These are phyloP conservation scores for Rhizopogon salebrosus DNA, from an alignment of 768 basidiomycete species.

Conservation along the genomic window DNA sequence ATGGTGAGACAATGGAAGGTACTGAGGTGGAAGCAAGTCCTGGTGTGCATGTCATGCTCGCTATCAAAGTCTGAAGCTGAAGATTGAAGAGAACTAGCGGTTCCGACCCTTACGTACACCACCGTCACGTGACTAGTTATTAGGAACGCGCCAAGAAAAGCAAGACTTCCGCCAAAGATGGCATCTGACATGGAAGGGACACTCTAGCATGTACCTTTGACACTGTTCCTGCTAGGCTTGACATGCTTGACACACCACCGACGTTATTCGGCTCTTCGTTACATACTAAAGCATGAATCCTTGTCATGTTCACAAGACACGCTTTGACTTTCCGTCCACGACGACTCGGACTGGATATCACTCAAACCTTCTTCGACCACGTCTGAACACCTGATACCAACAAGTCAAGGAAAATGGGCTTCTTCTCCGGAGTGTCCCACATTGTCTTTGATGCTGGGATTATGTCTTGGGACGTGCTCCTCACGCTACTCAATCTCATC, in stretches of 20 bases:
- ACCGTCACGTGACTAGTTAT: not conserved
- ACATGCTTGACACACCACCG: too few species aligned
- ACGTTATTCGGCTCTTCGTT: too few species aligned
- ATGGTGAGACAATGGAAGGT: not conserved
- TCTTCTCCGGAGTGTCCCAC: not conserved
- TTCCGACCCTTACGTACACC: not conserved
- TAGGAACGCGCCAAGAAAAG: not conserved
- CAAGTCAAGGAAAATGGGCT: not conserved
- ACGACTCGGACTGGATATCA: too few species aligned
- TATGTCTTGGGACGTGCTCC: conserved; percentile 46
- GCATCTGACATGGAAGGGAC: too few species aligned
- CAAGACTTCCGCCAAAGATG: not conserved
- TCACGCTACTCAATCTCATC: conserved; percentile 49
- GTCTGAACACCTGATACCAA: not conserved
- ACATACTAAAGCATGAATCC: not conserved
- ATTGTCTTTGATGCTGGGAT: conserved; percentile 18
- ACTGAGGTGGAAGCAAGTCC: not conserved
- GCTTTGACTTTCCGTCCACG: not conserved
- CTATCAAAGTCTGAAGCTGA: too few species aligned
- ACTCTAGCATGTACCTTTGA: too few species aligned
- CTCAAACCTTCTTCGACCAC: not conserved
- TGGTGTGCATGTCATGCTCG: not conserved
- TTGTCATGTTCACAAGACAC: not conserved
- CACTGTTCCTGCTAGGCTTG: too few species aligned
- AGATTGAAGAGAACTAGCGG: not conserved